These are phyloP conservation scores for Alternaria gaisen DNA, from an alignment of 2,329 filamentous ascomycete species.

Conservation along the genomic window DNA sequence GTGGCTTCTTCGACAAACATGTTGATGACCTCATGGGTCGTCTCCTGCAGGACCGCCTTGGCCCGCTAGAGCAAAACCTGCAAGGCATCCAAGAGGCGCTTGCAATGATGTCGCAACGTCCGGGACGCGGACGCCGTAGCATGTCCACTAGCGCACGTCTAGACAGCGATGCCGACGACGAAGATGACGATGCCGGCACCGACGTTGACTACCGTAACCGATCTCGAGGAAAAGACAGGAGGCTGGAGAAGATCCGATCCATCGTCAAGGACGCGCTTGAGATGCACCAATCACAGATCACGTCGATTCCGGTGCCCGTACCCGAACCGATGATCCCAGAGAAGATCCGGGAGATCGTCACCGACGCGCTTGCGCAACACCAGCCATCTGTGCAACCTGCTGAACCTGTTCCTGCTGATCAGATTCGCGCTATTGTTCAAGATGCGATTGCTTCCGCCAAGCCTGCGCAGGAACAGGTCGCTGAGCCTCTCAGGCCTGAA, in stretches of 20 bases:
- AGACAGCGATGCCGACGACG: conserved; percentile 93
- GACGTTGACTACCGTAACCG: conserved; percentile 68
- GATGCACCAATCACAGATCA: conserved; percentile 52
- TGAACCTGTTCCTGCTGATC: conserved; percentile 66
- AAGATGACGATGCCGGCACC: conserved; percentile 75
- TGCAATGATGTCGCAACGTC: conserved; percentile 63
- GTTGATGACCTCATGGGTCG: conserved; percentile 86
- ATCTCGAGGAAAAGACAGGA: conserved; percentile 81
- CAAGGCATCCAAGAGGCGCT: conserved; percentile 77
- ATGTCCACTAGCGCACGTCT: conserved; percentile 71
- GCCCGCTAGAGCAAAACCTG: conserved; percentile 82
- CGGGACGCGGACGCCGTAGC: conserved; percentile 67
- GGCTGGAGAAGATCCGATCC: conserved; percentile 77
- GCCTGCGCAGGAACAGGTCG: conserved; percentile 25
- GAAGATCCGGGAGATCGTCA: conserved; percentile 69
- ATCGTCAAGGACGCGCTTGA: conserved; percentile 70
- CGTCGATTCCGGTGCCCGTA: conserved; percentile 36
- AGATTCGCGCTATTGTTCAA: conserved; percentile 70
- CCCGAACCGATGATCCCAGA: conserved; percentile 63
- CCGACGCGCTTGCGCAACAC: conserved; percentile 69
- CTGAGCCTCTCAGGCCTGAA: conserved; percentile 38
- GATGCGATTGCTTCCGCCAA: conserved; percentile 67
- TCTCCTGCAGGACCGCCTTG: conserved; percentile 77
- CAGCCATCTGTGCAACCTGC: conserved; percentile 38
- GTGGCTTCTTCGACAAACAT: conserved; percentile 88